Evolutionary conservation across 2,329 filamentous ascomycete genomes (phyloP), one percentile per base, ranked within the genome.

Genomic region (Helotiales sp.): DNA sequence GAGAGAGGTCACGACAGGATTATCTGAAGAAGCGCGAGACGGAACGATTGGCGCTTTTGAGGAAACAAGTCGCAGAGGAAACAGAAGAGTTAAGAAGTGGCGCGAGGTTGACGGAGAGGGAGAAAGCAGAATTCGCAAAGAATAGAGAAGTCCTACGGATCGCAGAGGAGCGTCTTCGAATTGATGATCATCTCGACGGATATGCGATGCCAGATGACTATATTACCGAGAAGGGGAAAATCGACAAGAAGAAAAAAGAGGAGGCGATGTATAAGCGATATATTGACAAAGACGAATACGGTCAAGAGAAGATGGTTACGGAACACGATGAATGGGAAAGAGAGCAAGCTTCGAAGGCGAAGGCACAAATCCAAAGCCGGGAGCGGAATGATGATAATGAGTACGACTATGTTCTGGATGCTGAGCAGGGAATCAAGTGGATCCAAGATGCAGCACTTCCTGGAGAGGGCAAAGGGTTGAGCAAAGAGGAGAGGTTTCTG

Each of bases 301-400:
- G 94, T 4, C 90, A 96, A 71, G 95, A 97, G 77, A 91, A 90
- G 74, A 96, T 93, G 73, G 88, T 97, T 66, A 97, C 93, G 0
- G 96, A 99, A 78, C 92, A 97, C 70, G 94, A 99, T 69, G 92
- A 97, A 76, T 99, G 95, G 95, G 96, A 99, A 78, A 83, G 88
- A 66, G 95, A 98, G 77, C 95, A 98, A 80, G 87, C 91, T 0
- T 86, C 89, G 65, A 96, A 96, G 78, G 94, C 93, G 6, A 96
- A 95, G 77, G 89, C 93, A 0, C 93, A 97, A 77, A 93, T 97
- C 67, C 85, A 88, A 71, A 87, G 89, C 62, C 82, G 88, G 0
- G 93, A 96, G 76, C 86, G 90, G 40, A 88, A 91, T 15, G 89
- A 94, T 61, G 89, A 93, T 71, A 89, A 89, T 13, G 90, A 96